A percentile compares a stretch with the other conserved stretches of the same genome.
phyloP scores from a whole-genome alignment of 2,329 filamentous ascomycete genomes.

The Davidsoniella australis region DNA sequence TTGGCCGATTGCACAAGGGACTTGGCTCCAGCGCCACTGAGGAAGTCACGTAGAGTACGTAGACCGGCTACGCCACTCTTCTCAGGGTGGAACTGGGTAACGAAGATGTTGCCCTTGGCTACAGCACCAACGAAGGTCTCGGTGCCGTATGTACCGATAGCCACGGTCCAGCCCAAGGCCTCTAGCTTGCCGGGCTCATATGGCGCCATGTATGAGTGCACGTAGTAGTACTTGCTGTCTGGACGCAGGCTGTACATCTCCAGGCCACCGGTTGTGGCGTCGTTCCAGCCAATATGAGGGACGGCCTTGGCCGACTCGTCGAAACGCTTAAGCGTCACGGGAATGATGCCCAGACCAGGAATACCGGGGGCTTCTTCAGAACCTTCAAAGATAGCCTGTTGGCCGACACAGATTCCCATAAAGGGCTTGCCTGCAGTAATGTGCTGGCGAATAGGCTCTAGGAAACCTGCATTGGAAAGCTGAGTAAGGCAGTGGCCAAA shows the following conservation, averaged over 20 bases:
- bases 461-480: slow-evolving; percentile 64
- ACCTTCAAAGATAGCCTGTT: slow-evolving; percentile 77
- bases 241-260: slow-evolving; percentile 62
- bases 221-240: slow-evolving; percentile 93
- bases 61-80: slow-evolving; percentile 87
- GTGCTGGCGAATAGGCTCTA: slow-evolving; percentile 66
- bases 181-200: slow-evolving; percentile 62
- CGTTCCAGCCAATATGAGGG: slow-evolving; percentile 99
- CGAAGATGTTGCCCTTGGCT: slow-evolving; percentile 68
- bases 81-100: slow-evolving; percentile 93
- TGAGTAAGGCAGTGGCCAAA: slow-evolving; percentile 91
- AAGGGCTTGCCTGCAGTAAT: slow-evolving; percentile 88
- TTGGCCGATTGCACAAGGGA: slow-evolving; percentile 8
- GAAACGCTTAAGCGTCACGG: slow-evolving; percentile 57
- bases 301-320: slow-evolving; percentile 66
- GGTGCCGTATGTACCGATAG: slow-evolving; percentile 69
- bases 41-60: slow-evolving; percentile 67
- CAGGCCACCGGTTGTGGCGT: slow-evolving; percentile 45
- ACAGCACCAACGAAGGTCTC: slow-evolving; percentile 89
- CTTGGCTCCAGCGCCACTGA: slow-evolving; percentile 47
- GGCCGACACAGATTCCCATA: slow-evolving; percentile 90
- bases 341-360: slow-evolving; percentile 59
- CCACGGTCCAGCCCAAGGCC: slow-evolving; percentile 74
- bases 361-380: slow-evolving; percentile 63
- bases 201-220: slow-evolving; percentile 80